Evolutionary conservation across 2,329 filamentous ascomycete species (phyloP), one percentile per base, ranked within the genome.

Genomic region (Aspergillus clavatus): DNA sequence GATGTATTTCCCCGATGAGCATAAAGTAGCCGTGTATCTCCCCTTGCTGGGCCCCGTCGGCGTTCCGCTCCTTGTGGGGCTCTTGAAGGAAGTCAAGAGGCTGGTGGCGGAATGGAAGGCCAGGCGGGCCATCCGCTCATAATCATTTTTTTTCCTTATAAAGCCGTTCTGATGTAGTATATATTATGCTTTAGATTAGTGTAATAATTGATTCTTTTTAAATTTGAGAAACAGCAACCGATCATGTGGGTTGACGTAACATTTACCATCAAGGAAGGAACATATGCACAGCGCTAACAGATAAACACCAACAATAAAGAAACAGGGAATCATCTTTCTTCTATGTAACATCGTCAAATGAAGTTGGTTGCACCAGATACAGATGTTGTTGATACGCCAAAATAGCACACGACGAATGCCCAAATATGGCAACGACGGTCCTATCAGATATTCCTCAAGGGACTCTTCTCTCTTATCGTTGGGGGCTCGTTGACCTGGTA

Each of bases 1-100:
- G 71, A 84, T 97, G 2, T 98, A 97, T 68, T 98, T 98, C 67
- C 93, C 93, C 0, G 93, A 98, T 61, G 93, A 98, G 71, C 93
- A 98, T 68, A 98, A 97, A 69, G 81, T 98, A 19, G 93, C 93
- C 0, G 93, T 98, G 1, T 98, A 98, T 65, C 70, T 98, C 57
- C 93, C 93, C 1, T 72, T 98, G 8, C 71, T 98, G 31, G 93
- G 93, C 0, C 93, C 93, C 0, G 83, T 97, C 31, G 89, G 87
- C 4, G 91, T 97, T 10, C 93, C 93, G 28, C 71, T 98, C 40
- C 66, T 96, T 5, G 87, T 96, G 79, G 86, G 86, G 3, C 72
- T 88, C 22, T 55, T 95, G 36, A 94, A 90, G 58, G 90, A 97
- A 72, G 38, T 93, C 14, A 88, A 82, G 69, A 79, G 76, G 37